Base-by-base conservation (phyloP, 2,329 filamentous ascomycete species). In the Aspergillus puulaauensis region DNA sequence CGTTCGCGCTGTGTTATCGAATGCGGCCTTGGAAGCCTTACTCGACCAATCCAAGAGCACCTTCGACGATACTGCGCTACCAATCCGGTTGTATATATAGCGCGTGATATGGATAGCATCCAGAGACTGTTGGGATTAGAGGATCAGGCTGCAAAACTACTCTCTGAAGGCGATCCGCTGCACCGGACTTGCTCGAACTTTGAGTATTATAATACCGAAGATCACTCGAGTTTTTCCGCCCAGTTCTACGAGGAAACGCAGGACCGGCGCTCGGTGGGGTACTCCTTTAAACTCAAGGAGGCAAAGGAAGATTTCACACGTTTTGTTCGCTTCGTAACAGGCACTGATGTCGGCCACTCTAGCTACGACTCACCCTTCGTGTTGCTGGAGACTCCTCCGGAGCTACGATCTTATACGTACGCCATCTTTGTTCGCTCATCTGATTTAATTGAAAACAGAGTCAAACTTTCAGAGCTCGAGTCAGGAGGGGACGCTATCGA, bases 331-430 rank as follows among this genome's bases (percentile, higher is more conserved):
- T 79, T 83, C 51, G 76, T 87, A 40, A 83, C 81, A 6, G 83
- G 83, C 2, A 78, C 80, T 50, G 77, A 79, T 27, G 74, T 82
- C 21, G 79, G 80, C 9, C 76, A 80, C 57, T 80, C 80, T 4
- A 82, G 79, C 66, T 75, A 83, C 40, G 81, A 85, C 64, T 86
- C 84, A 56, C 84, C 85, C 1, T 87, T 87, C 64, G 84, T 83
- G 3, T 75, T 86, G 54, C 76, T 81, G 15, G 83, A 85, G 27
- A 81, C 84, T 2, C 84, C 84, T 2, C 82, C 83, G 2, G 83
- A 87, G 61, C 78, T 80, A 54, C 80, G 84, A 51, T 76, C 80
- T 21, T 78, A 81, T 50, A 77, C 76, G 2, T 74, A 78, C 60
- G 71, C 74, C 9, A 71, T 78, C 11, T 69, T 74, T 24, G 64